phyloP scores from a whole-genome alignment of 345 rosid genomes.

The Turritis glabra region DNA sequence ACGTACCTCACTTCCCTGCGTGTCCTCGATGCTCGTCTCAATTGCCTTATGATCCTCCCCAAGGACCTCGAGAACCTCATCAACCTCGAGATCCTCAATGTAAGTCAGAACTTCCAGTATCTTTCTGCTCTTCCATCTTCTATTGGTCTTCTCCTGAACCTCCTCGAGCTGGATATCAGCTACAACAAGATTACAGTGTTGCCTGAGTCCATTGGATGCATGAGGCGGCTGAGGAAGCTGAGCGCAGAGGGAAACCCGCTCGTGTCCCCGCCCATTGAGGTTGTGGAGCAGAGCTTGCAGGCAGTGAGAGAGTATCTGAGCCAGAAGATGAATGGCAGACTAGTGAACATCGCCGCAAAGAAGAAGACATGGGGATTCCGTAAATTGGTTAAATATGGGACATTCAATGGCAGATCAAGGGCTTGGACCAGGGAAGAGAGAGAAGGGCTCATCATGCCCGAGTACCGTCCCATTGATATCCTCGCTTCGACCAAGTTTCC shows the following conservation, averaged over 20 bases:
- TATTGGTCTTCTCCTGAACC: slow-evolving; percentile 69
- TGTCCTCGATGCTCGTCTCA: slow-evolving; percentile 65
- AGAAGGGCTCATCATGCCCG: slow-evolving; percentile 51
- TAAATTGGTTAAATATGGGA: slow-evolving; percentile 61
- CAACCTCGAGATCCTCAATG: slow-evolving; percentile 63
- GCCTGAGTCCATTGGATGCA: slow-evolving; percentile 79
- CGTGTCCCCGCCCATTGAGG: slow-evolving; percentile 68
- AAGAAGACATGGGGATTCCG: slow-evolving; percentile 72
- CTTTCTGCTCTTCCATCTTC: slow-evolving; percentile 61
- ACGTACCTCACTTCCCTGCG: slow-evolving; percentile 56
- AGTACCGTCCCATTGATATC: slow-evolving; percentile 51
- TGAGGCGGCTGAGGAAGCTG: slow-evolving; percentile 65
- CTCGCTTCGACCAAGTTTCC: slow-evolving; percentile 59
- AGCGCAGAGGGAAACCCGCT: slow-evolving; percentile 82
- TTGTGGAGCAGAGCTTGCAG: slow-evolving; percentile 57
- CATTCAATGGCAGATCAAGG: slow-evolving; percentile 49
- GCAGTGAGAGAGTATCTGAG: slow-evolving; percentile 69
- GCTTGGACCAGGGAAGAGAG: slow-evolving; percentile 43
- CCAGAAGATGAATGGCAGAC: slow-evolving; percentile 52
- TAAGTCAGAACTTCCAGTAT: slow-evolving; percentile 84
- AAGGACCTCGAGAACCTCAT: slow-evolving; percentile 68
- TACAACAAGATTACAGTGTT: slow-evolving; percentile 60
- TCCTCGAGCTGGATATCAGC: slow-evolving; percentile 68
- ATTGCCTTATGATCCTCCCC: slow-evolving; percentile 65
- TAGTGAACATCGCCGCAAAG: slow-evolving; percentile 24